Base-by-base conservation (phyloP, 1,139 yeast genomes). In the Hyphopichia fennica region DNA sequence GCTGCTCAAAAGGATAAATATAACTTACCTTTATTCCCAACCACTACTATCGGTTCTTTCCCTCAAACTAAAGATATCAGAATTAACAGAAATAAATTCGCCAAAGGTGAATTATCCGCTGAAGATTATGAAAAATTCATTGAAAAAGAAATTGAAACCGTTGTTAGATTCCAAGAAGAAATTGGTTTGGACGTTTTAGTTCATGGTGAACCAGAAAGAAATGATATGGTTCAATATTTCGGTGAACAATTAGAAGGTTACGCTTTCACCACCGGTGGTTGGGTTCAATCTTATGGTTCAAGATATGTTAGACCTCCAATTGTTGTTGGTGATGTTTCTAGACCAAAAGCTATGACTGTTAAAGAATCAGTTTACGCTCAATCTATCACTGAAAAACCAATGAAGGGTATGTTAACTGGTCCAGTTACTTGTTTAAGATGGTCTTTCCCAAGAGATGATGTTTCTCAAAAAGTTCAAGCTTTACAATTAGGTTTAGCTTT, bases 161-260 rank as follows among this genome's bases (percentile, higher is more conserved):
- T 91, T 63, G 89, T 93, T 74, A 87, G 88, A 79, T 93, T 93
- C 95, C 99, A 93, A 82, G 99, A 93, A 78, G 96, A 93, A 71
- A 82, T 91, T 65, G 99, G 96, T 59, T 84, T 93, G 65, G 99
- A 93, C 69, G 99, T 93, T 59, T 81, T 91, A 61, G 99, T 93
- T 56, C 99, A 93, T 76, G 99, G 99, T 81, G 99, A 93, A 80
- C 99, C 99, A 74, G 99, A 95, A 83, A 88, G 99, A 85, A 93
- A 93, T 79, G 99, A 93, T 80, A 93, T 93, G 99, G 99, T 93
- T 65, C 99, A 93, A 81, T 93, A 93, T 85, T 93, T 93, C 58
- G 99, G 99, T 81, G 99, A 93, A 80, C 90, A 89, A 81, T 81
- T 93, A 70, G 87, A 88, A 68, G 99, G 99, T 71, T 93, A 87